Conservation (phyloP, 2,329 filamentous ascomycete genomes). For the Neonectria hederae region DNA sequence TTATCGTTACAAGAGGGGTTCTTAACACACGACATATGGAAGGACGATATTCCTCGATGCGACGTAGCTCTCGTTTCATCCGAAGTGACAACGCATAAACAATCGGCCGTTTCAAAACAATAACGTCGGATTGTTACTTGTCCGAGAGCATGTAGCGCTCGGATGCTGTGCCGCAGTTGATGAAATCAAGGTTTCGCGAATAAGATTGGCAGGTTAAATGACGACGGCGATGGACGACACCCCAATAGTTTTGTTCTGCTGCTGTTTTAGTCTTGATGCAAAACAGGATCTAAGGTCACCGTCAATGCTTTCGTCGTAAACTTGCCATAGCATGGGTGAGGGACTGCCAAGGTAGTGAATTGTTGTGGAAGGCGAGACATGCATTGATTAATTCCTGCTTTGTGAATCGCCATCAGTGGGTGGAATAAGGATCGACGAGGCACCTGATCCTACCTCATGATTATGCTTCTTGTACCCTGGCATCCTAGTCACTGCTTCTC, state of each 20-base stretch:
- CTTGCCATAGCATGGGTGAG: background rate
- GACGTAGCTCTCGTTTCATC: background rate
- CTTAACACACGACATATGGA: background rate
- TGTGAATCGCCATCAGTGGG: background rate
- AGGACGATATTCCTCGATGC: background rate
- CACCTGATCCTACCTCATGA: background rate
- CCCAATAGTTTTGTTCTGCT: background rate
- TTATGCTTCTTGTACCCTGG: background rate
- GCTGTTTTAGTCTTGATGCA: background rate
- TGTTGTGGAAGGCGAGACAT: constrained; percentile 1
- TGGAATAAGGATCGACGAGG: background rate
- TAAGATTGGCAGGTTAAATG: constrained; percentile 2
- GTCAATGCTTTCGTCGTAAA: background rate
- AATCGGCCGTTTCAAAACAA: constrained; percentile 3
- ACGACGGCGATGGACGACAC: background rate
- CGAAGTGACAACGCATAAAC: background rate
- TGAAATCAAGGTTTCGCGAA: background rate
- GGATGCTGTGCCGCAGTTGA: background rate
- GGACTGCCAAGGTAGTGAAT: background rate
- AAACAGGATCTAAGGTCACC: background rate
- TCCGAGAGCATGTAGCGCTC: background rate
- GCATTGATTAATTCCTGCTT: background rate
- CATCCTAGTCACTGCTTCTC: background rate
- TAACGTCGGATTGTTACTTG: background rate
- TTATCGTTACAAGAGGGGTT: background rate